Percentiles rank a stretch among this genome's conserved stretches.
Conservation (phyloP, 129 eudicot genomes). For the Scalesia atractyloides region DNA sequence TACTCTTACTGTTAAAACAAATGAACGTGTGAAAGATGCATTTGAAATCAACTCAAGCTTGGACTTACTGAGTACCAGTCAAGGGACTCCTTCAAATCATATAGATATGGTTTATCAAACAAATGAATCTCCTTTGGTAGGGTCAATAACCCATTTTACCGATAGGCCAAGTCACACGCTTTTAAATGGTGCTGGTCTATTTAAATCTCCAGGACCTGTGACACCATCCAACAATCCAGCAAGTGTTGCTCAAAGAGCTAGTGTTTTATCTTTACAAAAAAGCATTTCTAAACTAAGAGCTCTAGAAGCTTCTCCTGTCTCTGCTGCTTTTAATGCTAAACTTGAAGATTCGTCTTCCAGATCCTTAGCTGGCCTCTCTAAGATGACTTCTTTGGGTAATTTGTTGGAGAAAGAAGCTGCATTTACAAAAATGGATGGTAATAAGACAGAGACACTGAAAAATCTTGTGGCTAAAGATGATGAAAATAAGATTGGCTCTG, state of each 20-base stretch:
- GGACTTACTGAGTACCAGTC: conserved; percentile 20
- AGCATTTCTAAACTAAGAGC: conserved; percentile 73
- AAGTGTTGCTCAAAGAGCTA: conserved; percentile 34
- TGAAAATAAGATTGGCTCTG: conserved; percentile 24
- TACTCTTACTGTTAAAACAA: conserved; percentile 9
- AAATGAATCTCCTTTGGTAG: conserved; percentile 41
- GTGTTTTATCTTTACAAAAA: conserved; percentile 52
- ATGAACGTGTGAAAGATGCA: conserved; percentile 27
- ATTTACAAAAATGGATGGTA: conserved; percentile 21
- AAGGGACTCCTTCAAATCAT: conserved; percentile 26
- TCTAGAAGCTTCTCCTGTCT: conserved; percentile 60
- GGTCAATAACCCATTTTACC: conserved; percentile 35
- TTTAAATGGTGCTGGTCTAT: conserved; percentile 32
- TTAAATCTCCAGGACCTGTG: conserved; percentile 27
- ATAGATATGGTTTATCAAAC: conserved; percentile 15
- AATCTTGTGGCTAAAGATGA: conserved; percentile 16
- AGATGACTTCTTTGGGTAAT: conserved; percentile 36
- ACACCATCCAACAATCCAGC: conserved; percentile 43
- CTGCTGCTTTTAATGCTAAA: conserved; percentile 53
- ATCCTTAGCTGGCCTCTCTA: conserved; percentile 32
- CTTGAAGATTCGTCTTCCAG: conserved; percentile 42
- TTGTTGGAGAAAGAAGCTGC: conserved; percentile 34
- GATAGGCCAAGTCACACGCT: conserved; percentile 36
- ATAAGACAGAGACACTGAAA: conserved; percentile 23
- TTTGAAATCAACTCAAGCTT: conserved; percentile 24